Evolutionary conservation across 2,329 filamentous ascomycete genomes (phyloP).

Genomic region (Geoglossum cookeanum): DNA sequence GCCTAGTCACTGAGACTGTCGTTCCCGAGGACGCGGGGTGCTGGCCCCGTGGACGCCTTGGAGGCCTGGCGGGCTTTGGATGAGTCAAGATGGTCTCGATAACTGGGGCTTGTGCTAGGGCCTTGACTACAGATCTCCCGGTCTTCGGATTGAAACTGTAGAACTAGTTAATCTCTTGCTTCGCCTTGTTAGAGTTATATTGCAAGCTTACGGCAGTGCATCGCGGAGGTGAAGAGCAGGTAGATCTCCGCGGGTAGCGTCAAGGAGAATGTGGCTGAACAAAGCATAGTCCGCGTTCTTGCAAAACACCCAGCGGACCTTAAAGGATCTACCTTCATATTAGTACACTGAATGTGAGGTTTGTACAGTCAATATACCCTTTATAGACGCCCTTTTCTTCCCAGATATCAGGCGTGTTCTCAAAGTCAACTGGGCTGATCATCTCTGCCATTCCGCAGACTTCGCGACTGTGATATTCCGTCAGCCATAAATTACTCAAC

Average conservation of each 20-base stretch:
- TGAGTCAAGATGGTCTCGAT: neutral
- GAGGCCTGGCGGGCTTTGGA: neutral
- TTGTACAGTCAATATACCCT: neutral
- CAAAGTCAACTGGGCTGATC: constrained; percentile 1
- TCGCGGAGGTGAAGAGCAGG: neutral
- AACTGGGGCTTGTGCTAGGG: neutral
- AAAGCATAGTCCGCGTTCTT: neutral
- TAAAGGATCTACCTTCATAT: neutral
- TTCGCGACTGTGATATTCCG: neutral
- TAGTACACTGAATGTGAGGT: neutral
- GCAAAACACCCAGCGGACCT: neutral
- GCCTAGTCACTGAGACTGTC: neutral
- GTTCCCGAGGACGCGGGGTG: neutral
- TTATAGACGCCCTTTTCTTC: neutral
- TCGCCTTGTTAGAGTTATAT: neutral
- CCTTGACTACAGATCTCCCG: neutral
- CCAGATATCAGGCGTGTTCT: neutral
- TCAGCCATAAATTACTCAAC: neutral
- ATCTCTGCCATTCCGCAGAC: constrained; percentile 1
- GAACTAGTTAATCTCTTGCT: neutral
- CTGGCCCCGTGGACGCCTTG: neutral
- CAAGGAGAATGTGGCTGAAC: neutral
- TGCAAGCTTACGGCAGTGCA: neutral
- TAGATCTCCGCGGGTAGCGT: neutral
- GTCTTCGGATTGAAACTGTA: neutral